Conservation (phyloP, 164 flowering plant genomes). For the Nelumbo lutea region DNA sequence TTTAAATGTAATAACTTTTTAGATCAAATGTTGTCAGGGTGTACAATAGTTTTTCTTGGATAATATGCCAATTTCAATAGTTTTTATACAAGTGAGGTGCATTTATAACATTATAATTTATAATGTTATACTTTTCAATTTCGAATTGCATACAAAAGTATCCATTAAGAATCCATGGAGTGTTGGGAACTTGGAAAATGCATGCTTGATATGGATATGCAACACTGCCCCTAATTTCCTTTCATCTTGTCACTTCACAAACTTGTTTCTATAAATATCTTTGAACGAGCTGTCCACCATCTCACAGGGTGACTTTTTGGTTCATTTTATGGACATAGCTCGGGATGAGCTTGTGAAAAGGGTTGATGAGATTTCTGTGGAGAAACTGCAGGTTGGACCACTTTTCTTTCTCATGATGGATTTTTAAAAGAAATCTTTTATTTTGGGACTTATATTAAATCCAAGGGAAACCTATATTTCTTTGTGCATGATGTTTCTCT, state of each 20-base stretch:
- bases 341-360: conserved; percentile 80
- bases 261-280: neutral
- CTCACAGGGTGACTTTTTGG: conserved; percentile 89
- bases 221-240: no score
- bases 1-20: no score
- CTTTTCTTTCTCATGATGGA: neutral
- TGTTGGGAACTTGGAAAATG: no score
- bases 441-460: neutral
- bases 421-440: neutral
- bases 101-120: no score
- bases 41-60: no score
- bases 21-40: no score
- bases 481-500: conserved; percentile 5
- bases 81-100: no score
- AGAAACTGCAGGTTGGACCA: conserved; percentile 77
- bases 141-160: no score
- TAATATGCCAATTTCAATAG: no score
- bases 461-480: neutral
- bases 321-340: conserved; percentile 98
- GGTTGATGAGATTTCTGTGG: conserved; percentile 78
- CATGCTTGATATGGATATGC: no score
- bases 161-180: no score
- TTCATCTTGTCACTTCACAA: neutral
- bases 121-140: no score
- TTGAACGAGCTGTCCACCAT: neutral